phyloP scores from a whole-genome alignment of 108 stramenopile genomes.

The Bacterosira constricta region DNA sequence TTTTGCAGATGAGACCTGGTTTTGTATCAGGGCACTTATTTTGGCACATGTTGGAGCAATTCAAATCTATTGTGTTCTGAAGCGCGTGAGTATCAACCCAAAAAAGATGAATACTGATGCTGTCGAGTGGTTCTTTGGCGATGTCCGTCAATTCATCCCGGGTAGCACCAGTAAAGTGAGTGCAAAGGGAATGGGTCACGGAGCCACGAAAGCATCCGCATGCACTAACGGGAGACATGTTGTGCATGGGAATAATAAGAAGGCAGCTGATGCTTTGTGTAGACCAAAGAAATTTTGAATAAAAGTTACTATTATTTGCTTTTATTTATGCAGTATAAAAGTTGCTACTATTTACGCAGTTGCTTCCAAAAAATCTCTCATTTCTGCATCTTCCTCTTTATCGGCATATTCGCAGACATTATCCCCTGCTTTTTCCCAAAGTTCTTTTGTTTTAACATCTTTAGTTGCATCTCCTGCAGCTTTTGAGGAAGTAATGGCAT shows the following conservation, averaged over 20 bases:
- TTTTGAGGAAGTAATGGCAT: neutral
- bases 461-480: neutral
- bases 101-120: conserved; percentile 3
- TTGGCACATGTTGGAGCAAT: neutral
- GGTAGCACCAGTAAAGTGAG: conserved; percentile 12
- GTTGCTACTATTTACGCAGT: too few species aligned
- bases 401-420: neutral
- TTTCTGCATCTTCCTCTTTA: too few species aligned
- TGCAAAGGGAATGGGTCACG: neutral
- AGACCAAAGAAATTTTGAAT: neutral
- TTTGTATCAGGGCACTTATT: conserved; percentile 1
- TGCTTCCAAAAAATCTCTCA: too few species aligned
- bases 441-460: too few species aligned
- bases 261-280: neutral
- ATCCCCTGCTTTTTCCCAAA: neutral
- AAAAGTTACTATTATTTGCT: neutral
- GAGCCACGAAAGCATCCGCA: conserved; percentile 1
- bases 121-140: conserved; percentile 5
- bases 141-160: neutral
- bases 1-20: neutral
- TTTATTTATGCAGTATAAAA: too few species aligned
- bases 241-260: conserved; percentile 2
- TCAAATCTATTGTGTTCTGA: conserved; percentile 4
- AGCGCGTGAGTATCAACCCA: conserved; percentile 1
- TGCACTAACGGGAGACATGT: neutral